Percentiles rank a stretch among this genome's conserved stretches.
Evolutionary conservation across 1,284 basidiomycete genomes (phyloP).

Genomic region (Sphaerobolus stellatus): DNA sequence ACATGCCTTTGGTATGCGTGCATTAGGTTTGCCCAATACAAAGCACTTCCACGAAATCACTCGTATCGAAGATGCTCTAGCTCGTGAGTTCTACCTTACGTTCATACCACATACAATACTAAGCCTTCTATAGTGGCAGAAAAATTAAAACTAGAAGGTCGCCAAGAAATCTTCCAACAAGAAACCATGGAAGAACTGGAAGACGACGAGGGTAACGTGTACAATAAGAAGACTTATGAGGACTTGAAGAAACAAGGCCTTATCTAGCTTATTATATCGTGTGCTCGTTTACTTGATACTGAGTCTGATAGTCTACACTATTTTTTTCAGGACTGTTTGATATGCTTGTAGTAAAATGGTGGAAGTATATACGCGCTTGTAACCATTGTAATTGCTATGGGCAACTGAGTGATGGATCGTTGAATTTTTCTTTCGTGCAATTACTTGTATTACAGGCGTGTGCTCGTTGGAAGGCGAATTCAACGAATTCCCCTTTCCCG

Average conservation of each 20-base stretch:
- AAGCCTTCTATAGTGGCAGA: conserved; percentile 71
- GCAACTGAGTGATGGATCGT: too few species aligned
- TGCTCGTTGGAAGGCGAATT: too few species aligned
- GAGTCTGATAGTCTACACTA: too few species aligned
- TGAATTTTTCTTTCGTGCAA: too few species aligned
- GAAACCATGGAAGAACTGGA: conserved; percentile 97
- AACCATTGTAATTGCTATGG: too few species aligned
- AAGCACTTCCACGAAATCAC: conserved; percentile 99
- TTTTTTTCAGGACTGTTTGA: too few species aligned
- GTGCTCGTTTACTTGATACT: too few species aligned
- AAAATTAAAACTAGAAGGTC: conserved; percentile 91
- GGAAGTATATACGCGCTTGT: too few species aligned
- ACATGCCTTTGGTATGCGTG: conserved; percentile 98
- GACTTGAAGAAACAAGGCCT: conserved; percentile 90
- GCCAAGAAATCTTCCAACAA: conserved; percentile 85
- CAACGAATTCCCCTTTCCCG: too few species aligned
- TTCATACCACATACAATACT: conserved; percentile 1
- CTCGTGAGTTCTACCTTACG: conserved; percentile 55
- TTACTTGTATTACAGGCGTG: too few species aligned
- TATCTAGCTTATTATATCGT: too few species aligned
- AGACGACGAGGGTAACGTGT: conserved; percentile 96
- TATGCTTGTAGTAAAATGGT: too few species aligned
- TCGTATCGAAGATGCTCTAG: conserved; percentile 92
- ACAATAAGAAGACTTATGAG: conserved; percentile 87
- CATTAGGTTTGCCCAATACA: conserved; percentile 94